Evolutionary conservation across 139 green algal species (phyloP).

Genomic region (Dunaliella primolecta): DNA sequence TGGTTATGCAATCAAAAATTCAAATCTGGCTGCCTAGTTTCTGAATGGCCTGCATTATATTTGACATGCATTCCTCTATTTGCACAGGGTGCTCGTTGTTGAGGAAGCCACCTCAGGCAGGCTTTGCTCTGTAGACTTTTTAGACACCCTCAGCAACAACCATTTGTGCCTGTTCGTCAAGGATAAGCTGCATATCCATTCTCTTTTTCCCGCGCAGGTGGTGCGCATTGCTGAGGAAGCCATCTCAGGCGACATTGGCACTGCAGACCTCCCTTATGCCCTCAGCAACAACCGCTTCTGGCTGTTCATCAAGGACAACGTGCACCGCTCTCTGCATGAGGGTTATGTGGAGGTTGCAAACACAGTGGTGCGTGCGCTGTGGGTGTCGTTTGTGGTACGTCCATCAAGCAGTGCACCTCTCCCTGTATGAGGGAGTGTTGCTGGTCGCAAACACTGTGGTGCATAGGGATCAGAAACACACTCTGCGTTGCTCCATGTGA

Average conservation of each 20-base stretch:
- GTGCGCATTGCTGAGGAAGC: slow-evolving; percentile 10
- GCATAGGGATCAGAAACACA: no score
- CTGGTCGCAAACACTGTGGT: no score
- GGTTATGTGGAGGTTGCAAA: slow-evolving; percentile 32
- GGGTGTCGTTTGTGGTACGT: no score
- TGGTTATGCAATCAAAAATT: no score
- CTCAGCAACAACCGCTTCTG: slow-evolving; percentile 27
- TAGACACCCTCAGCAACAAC: slow-evolving; percentile 11
- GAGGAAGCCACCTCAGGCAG: neutral
- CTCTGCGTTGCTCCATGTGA: no score
- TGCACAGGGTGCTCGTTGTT: neutral
- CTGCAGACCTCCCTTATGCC: neutral
- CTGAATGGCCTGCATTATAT: no score
- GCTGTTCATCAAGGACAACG: slow-evolving; percentile 37
- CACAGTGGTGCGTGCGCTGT: slow-evolving; percentile 23
- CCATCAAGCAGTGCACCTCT: no score
- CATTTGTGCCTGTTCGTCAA: slow-evolving; percentile 34
- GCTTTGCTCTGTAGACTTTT: neutral
- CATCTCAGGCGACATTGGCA: neutral
- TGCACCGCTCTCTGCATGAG: slow-evolving; percentile 13
- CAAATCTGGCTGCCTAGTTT: no score
- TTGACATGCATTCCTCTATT: no score
- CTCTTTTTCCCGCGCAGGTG: no score
- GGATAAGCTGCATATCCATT: slow-evolving; percentile 33
- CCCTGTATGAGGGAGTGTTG: no score